A percentile compares a stretch with the other conserved stretches of the same genome.
Conservation (phyloP, 2,329 filamentous ascomycete species). For the Pseudocercospora cruenta region DNA sequence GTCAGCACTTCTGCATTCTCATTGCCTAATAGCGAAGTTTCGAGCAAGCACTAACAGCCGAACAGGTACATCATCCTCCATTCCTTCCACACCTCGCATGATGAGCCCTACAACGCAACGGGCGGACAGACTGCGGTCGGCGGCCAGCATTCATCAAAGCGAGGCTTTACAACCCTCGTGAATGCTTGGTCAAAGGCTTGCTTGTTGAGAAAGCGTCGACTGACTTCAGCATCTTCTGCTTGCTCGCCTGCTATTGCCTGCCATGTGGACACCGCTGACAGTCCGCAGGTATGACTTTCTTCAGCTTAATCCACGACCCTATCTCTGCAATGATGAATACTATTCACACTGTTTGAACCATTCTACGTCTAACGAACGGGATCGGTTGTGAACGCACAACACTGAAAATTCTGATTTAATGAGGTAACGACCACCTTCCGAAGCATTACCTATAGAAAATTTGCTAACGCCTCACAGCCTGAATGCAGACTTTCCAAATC, state of each 20-base stretch:
- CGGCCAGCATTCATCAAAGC: conserved; percentile 56
- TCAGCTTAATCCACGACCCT: background rate
- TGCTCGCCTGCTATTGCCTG: background rate
- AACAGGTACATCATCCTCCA: conserved; percentile 28
- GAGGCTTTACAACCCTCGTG: conserved; percentile 67
- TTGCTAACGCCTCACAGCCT: conserved; percentile 16
- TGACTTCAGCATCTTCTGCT: conserved; percentile 47
- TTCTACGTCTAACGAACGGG: conserved; percentile 52
- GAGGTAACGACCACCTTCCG: background rate
- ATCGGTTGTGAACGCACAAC: conserved; percentile 60
- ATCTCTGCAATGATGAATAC: conserved; percentile 63
- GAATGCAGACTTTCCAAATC: conserved; percentile 11
- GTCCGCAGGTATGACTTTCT: conserved; percentile 24
- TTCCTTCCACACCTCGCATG: conserved; percentile 47
- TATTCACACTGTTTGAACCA: conserved; percentile 75
- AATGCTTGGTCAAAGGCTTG: conserved; percentile 57
- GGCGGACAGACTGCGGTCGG: conserved; percentile 68
- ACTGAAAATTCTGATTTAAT: conserved; percentile 68
- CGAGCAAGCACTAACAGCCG: conserved; percentile 38
- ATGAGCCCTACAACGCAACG: conserved; percentile 69
- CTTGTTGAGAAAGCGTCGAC: conserved; percentile 73
- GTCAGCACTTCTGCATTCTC: conserved; percentile 20
- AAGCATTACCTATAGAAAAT: background rate
- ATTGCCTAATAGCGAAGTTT: conserved; percentile 23
- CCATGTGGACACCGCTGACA: conserved; percentile 24